A percentile compares a stretch with the other conserved stretches of the same genome.
These are phyloP conservation scores for Plasmodium relictum DNA, from an alignment of 169 alveolate species.

Conservation along the genomic window DNA sequence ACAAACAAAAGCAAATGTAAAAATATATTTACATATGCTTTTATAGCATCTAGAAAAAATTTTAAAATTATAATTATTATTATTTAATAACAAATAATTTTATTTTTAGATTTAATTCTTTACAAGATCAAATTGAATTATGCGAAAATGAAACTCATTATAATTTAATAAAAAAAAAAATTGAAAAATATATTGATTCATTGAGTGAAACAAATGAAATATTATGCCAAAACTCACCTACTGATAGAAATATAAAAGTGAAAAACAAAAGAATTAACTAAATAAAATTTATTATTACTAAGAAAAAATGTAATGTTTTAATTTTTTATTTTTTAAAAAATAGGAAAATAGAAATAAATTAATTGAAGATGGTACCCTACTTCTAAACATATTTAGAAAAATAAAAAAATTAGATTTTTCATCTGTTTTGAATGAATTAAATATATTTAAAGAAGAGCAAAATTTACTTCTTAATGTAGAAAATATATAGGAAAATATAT, in stretches of 20 bases:
- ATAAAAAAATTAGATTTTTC: slow-evolving; percentile 34
- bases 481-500: background rate
- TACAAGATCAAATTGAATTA: slow-evolving; percentile 62
- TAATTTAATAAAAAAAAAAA: slow-evolving; percentile 15
- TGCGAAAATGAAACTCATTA: slow-evolving; percentile 67
- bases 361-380: slow-evolving; percentile 54
- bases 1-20: slow-evolving; percentile 39
- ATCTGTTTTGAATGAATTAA: slow-evolving; percentile 42
- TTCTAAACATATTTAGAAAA: slow-evolving; percentile 39
- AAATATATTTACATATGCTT: background rate
- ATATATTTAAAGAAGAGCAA: slow-evolving; percentile 50
- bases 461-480: slow-evolving; percentile 38
- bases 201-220: slow-evolving; percentile 67
- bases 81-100: slow-evolving; percentile 5
- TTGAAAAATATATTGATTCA: slow-evolving; percentile 45
- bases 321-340: background rate
- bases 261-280: background rate
- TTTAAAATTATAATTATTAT: background rate
- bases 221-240: slow-evolving; percentile 61
- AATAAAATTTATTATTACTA: background rate
- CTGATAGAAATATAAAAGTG: slow-evolving; percentile 60
- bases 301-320: background rate
- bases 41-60: background rate
- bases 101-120: slow-evolving; percentile 38
- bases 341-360: slow-evolving; percentile 66